Conservation (phyloP, 495 filamentous ascomycete species). For the Aspergillus ellipticus region DNA sequence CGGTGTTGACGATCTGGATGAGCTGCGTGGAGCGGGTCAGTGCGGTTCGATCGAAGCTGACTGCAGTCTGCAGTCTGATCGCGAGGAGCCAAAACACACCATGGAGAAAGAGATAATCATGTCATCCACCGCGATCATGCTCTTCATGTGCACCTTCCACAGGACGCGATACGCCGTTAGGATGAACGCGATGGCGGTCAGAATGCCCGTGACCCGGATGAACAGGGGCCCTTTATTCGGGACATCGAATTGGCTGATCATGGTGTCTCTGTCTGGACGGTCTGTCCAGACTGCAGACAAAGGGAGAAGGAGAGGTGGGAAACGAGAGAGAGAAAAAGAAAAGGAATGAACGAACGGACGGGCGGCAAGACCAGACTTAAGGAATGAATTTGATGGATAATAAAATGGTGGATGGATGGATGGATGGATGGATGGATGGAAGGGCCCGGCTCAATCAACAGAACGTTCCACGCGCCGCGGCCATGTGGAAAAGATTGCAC, state of each 20-base stretch:
- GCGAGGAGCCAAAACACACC: too few species aligned
- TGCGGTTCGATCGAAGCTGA: not conserved
- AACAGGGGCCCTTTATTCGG: conserved; percentile 17
- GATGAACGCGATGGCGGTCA: conserved; percentile 28
- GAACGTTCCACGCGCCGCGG: too few species aligned
- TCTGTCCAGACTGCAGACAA: not conserved
- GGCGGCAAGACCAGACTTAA: too few species aligned
- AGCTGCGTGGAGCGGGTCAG: not conserved
- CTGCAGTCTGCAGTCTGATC: too few species aligned
- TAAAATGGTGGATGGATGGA: too few species aligned
- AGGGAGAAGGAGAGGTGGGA: too few species aligned
- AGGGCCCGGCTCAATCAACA: too few species aligned
- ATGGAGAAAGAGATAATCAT: conserved; percentile 13
- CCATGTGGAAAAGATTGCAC: too few species aligned
- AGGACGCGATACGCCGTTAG: conserved; percentile 18
- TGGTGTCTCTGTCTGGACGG: not conserved
- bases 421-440: too few species aligned
- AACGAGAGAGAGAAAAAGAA: too few species aligned
- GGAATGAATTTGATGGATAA: too few species aligned
- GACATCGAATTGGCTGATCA: conserved; percentile 6
- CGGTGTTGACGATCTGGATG: conserved; percentile 18
- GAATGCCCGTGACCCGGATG: conserved; percentile 11
- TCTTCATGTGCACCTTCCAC: conserved; percentile 6
- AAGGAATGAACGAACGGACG: too few species aligned
- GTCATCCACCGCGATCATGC: conserved; percentile 12